These are phyloP conservation scores for Botryotinia narcissicola DNA, from an alignment of 2,329 filamentous ascomycete genomes.

Conservation along the genomic window DNA sequence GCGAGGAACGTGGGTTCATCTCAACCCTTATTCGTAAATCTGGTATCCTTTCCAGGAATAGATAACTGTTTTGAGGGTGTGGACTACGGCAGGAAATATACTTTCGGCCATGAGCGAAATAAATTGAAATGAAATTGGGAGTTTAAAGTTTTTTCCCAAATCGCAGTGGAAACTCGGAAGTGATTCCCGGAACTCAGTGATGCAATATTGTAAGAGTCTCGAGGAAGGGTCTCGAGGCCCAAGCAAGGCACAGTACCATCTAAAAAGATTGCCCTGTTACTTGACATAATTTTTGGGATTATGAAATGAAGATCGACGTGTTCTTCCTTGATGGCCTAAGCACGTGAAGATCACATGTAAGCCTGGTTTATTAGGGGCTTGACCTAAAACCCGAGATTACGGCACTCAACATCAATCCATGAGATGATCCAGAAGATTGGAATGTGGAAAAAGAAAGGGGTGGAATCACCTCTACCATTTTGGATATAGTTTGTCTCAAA, in stretches of 20 bases:
- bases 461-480: background rate
- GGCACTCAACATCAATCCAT: conserved; percentile 4
- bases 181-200: background rate
- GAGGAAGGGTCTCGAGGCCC: background rate
- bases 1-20: conserved; percentile 2
- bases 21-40: background rate
- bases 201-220: background rate
- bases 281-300: background rate
- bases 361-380: background rate
- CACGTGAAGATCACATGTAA: conserved; percentile 6
- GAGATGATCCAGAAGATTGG: conserved; percentile 6
- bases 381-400: background rate
- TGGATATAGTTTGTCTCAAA: conserved; percentile 13
- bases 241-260: background rate
- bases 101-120: conserved; percentile 14
- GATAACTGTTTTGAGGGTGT: background rate
- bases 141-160: background rate
- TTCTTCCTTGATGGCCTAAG: background rate
- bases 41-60: background rate
- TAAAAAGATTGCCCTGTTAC: background rate
- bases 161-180: background rate
- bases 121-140: conserved; percentile 1
- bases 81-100: background rate
- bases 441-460: conserved; percentile 12
- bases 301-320: conserved; percentile 12